Conservation (phyloP, 805 yeast species). For the Dipodascus geniculatus region DNA sequence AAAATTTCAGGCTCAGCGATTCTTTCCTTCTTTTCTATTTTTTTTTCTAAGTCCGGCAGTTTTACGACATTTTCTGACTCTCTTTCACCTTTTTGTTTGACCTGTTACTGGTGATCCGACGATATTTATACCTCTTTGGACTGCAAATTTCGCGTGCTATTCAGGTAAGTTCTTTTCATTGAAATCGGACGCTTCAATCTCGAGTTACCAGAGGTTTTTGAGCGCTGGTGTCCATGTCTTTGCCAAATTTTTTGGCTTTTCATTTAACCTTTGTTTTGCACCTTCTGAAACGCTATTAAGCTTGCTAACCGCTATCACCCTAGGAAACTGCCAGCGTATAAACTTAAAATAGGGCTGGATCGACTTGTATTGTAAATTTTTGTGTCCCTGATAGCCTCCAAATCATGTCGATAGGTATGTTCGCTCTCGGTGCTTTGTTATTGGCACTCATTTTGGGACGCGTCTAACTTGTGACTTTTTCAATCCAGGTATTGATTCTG, state of each 20-base stretch:
- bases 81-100: neutral
- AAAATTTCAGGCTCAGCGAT: neutral
- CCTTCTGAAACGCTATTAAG: neutral
- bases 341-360: neutral
- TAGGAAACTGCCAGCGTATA: neutral
- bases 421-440: neutral
- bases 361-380: neutral
- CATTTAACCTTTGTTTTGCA: neutral
- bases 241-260: neutral
- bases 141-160: neutral
- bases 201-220: neutral
- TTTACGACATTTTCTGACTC: neutral
- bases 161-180: neutral
- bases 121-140: neutral
- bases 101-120: too few species aligned
- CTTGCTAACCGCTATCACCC: neutral
- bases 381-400: neutral
- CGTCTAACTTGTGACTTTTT: neutral
- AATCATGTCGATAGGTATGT: conserved; percentile 1
- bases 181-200: neutral
- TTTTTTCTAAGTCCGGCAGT: neutral
- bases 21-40: neutral
- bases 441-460: neutral
- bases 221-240: neutral
- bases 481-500: neutral